A percentile compares a stretch with the other conserved stretches of the same genome.
Conservation (phyloP, 148 eudicot species). For the Selenicereus undatus region DNA sequence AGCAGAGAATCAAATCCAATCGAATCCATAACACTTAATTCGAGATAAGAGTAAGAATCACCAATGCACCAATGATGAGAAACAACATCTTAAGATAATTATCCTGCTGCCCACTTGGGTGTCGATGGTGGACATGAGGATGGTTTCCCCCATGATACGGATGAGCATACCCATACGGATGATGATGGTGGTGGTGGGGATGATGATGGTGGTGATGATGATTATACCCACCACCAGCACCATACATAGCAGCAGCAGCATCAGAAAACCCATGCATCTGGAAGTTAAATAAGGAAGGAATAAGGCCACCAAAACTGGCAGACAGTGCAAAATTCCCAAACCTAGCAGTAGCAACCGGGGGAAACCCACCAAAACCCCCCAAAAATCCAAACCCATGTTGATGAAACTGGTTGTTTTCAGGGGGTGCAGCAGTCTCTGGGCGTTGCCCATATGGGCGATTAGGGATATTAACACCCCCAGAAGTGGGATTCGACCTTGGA, state of each 20-base stretch:
- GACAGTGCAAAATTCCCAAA: constrained; percentile 52
- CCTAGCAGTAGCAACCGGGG: constrained; percentile 50
- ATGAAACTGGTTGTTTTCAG: constrained; percentile 36
- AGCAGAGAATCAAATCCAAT: background rate
- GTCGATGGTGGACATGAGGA: constrained; percentile 25
- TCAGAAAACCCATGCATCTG: constrained; percentile 62
- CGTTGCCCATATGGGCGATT: constrained; percentile 62
- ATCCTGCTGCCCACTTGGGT: constrained; percentile 22
- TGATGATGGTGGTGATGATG: background rate
- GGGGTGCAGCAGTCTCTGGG: constrained; percentile 53
- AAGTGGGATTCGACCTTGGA: constrained; percentile 51
- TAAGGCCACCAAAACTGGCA: constrained; percentile 30
- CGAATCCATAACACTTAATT: constrained; percentile 17
- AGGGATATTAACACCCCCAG: constrained; percentile 48
- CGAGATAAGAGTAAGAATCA: constrained; percentile 26
- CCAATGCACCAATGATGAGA: constrained; percentile 25
- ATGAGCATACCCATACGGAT: constrained; percentile 16
- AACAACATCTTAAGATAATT: constrained; percentile 28
- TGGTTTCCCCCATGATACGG: constrained; percentile 7
- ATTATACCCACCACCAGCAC: constrained; percentile 22
- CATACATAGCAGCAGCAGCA: constrained; percentile 36
- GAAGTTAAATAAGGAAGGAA: constrained; percentile 63
- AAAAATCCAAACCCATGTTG: constrained; percentile 61
- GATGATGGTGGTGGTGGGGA: constrained; percentile 8
- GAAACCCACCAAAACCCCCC: constrained; percentile 50